Evolutionary conservation across 1,284 basidiomycete genomes (phyloP), one percentile per base, ranked within the genome.

Genomic region (Singerocomus inundabilis): DNA sequence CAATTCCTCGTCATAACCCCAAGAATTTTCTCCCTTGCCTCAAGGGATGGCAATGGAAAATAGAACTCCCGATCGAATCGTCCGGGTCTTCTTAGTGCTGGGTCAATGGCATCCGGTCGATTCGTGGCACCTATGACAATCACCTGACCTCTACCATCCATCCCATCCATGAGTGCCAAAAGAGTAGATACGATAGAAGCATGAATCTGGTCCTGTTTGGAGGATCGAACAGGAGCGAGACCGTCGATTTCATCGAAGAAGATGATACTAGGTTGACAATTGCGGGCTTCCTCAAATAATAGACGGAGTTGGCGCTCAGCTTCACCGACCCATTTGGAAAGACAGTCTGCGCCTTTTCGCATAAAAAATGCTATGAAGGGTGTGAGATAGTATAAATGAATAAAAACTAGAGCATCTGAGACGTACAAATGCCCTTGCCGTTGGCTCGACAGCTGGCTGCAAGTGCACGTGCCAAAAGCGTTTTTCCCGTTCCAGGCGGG

Each of bases 241-340:
- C 95, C 96, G 64, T 99, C 97, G 58, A 99, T 99, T 72, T 99
- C 97, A 66, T 99, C 93, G 62, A 96, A 96, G 72, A 96, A 96
- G 61, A 96, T 95, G 65, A 96, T 99, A 57, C 87, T 91, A 0
- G 97, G 97, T 64, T 99, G 96, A 46, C 85, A 88, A 48, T 87
- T 87, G 38, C 87, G 82, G 1, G 97, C 97, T 73, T 99, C 97
- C 59, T 99, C 96, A 67, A 99, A 99, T 9, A 99, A 78, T 46
- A 99, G 79, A 1, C 97, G 84, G 6, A 99, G 79, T 68, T 99
- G 97, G 4, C 97, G 84, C 66, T 99, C 97, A 2, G 97, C 97
- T 72, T 99, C 97, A 51, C 97, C 97, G 11, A 99, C 96, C 97
- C 97, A 99, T 73, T 99, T 99, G 7, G 93, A 97, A 25, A 99